Percentiles rank a stretch among this genome's conserved stretches.
Conservation (phyloP, 495 filamentous ascomycete species). For the Choiromyces venosus region DNA sequence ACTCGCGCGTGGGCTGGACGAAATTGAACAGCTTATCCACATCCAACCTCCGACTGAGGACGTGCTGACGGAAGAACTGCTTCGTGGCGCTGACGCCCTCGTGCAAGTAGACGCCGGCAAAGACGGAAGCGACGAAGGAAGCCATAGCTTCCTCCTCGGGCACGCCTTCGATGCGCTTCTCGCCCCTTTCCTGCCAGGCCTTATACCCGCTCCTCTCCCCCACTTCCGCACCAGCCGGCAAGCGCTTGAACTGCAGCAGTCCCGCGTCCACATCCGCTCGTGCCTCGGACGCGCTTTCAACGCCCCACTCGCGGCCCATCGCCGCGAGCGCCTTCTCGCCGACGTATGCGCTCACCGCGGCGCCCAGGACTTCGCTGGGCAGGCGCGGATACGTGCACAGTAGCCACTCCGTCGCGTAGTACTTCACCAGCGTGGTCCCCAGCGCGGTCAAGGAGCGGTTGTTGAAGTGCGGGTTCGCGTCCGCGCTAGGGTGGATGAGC, state of each 20-base stretch:
- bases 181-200: not conserved
- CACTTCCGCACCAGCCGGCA: slow-evolving; percentile 51
- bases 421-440: slow-evolving; percentile 73
- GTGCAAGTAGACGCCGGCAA: slow-evolving; percentile 81
- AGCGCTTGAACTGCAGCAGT: slow-evolving; percentile 69
- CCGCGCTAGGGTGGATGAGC: slow-evolving; percentile 77
- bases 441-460: slow-evolving; percentile 75
- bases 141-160: slow-evolving; percentile 47
- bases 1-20: slow-evolving; percentile 70
- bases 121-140: slow-evolving; percentile 69
- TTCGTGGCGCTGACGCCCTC: slow-evolving; percentile 61
- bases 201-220: slow-evolving; percentile 8
- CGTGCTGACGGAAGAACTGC: slow-evolving; percentile 72
- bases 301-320: slow-evolving; percentile 78
- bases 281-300: slow-evolving; percentile 74
- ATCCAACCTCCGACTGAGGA: slow-evolving; percentile 73
- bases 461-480: slow-evolving; percentile 67
- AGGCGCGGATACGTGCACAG: slow-evolving; percentile 82
- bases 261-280: slow-evolving; percentile 90
- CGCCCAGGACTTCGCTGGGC: slow-evolving; percentile 72
- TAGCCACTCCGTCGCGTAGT: slow-evolving; percentile 82
- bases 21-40: slow-evolving; percentile 74
- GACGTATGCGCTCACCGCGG: slow-evolving; percentile 75
- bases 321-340: slow-evolving; percentile 64
- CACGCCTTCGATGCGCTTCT: slow-evolving; percentile 15